A percentile compares a stretch with the other conserved stretches of the same genome.
Conservation (phyloP, 352 stramenopile genomes). For the Halophytophthora batemanensis region DNA sequence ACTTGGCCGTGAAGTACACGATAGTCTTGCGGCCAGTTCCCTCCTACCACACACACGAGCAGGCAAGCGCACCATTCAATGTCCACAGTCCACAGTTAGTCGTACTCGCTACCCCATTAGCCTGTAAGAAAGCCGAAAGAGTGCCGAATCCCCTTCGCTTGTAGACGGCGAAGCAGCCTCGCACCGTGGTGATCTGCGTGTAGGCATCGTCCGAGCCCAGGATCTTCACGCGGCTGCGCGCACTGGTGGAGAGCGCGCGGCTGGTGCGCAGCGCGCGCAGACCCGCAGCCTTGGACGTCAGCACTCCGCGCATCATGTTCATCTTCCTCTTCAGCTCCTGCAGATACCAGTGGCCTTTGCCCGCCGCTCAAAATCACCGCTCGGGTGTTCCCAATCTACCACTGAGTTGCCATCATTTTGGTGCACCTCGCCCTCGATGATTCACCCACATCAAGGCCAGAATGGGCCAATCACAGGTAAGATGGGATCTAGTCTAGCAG, state of each 20-base stretch:
- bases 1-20: conserved; percentile 89
- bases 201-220: conserved; percentile 75
- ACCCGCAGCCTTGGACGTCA: conserved; percentile 21
- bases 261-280: conserved; percentile 20
- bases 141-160: not conserved
- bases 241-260: conserved; percentile 31
- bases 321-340: conserved; percentile 1
- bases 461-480: too few relatives aligned
- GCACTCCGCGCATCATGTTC: conserved; percentile 42
- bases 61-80: not conserved
- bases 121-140: not conserved
- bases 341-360: conserved; percentile 5
- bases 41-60: conserved; percentile 25
- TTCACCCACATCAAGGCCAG: too few relatives aligned
- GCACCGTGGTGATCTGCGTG: conserved; percentile 60
- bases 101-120: too few relatives aligned
- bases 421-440: too few relatives aligned
- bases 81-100: too few relatives aligned
- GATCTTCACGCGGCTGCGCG: conserved; percentile 66
- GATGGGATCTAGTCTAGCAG: too few relatives aligned
- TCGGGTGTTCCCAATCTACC: too few relatives aligned
- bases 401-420: too few relatives aligned
- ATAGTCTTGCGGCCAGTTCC: conserved; percentile 68
- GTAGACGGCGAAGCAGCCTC: conserved; percentile 6
- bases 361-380: too few relatives aligned